These are phyloP conservation scores for Mangifera indica DNA, from an alignment of 345 rosid genomes.

Conservation along the genomic window DNA sequence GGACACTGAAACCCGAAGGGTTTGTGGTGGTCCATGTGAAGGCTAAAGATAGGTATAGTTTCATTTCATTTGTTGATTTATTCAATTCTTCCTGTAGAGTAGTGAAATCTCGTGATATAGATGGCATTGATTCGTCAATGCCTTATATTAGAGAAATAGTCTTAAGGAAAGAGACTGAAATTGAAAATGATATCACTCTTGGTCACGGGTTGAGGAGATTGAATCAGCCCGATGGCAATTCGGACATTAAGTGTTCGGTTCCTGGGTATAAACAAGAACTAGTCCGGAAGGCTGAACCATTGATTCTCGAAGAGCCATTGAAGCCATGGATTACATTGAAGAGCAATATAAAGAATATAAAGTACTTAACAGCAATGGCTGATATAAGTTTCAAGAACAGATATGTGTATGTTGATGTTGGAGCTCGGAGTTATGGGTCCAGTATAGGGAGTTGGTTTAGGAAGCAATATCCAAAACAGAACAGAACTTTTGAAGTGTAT, in stretches of 20 bases:
- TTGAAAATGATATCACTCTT: conserved; percentile 13
- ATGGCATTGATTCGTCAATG: conserved; percentile 63
- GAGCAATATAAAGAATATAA: conserved; percentile 67
- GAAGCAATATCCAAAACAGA: conserved; percentile 94
- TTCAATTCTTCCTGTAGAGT: conserved; percentile 69
- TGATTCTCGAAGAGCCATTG: conserved; percentile 76
- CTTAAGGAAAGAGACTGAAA: conserved; percentile 42
- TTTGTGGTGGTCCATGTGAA: conserved; percentile 71
- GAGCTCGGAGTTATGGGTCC: conserved; percentile 95
- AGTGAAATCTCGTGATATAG: conserved; percentile 60
- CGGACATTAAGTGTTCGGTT: conserved; percentile 53
- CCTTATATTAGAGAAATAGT: conserved; percentile 68
- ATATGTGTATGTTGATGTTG: conserved; percentile 92
- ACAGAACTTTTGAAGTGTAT: conserved; percentile 78
- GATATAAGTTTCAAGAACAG: conserved; percentile 90
- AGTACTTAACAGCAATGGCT: conserved; percentile 74
- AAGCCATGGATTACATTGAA: conserved; percentile 97
- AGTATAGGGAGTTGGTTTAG: conserved; percentile 97
- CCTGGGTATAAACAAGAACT: conserved; percentile 62
- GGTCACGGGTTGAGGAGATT: conserved; percentile 11
- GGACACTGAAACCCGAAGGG: conserved; percentile 92
- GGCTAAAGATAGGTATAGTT: conserved; percentile 90
- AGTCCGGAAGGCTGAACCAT: conserved; percentile 68
- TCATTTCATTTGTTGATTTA: conserved; percentile 91
- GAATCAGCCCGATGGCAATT: conserved; percentile 32